Conservation (phyloP, 306 rosid genomes). For the Begonia masoniana region DNA sequence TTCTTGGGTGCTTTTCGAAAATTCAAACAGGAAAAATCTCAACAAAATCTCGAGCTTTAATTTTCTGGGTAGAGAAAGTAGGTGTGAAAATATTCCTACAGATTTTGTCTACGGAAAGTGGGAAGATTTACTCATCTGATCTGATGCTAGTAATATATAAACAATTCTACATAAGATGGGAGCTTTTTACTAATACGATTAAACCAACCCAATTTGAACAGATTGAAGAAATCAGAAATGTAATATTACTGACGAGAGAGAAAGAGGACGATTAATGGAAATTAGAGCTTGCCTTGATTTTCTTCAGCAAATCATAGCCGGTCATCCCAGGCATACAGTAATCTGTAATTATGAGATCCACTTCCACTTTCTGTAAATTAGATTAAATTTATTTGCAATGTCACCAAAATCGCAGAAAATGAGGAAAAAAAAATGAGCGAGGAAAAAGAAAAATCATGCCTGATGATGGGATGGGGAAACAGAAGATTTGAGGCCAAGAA, state of each 20-base stretch:
- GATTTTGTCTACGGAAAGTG: too few relatives aligned
- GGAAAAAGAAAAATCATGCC: conserved; percentile 21
- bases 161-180: too few relatives aligned
- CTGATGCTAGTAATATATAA: too few relatives aligned
- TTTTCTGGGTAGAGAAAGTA: too few relatives aligned
- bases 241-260: background rate
- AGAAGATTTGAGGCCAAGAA: conserved; percentile 48
- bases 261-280: background rate
- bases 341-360: conserved; percentile 83
- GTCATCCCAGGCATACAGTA: conserved; percentile 99
- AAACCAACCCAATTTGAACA: too few relatives aligned
- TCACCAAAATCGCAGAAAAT: conserved; percentile 4
- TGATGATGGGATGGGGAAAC: conserved; percentile 36
- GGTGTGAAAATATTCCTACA: too few relatives aligned
- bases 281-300: conserved; percentile 56
- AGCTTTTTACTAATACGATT: too few relatives aligned
- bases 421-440: conserved; percentile 13
- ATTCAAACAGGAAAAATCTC: conserved; percentile 9
- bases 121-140: too few relatives aligned
- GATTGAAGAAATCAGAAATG: too few relatives aligned
- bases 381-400: too few relatives aligned
- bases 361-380: conserved; percentile 49
- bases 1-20: background rate
- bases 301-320: conserved; percentile 90
- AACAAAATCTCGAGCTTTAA: conserved; percentile 20